A percentile compares a stretch with the other conserved stretches of the same genome.
Conservation (phyloP, 805 yeast genomes). For the Candida pseudofarinosa region DNA sequence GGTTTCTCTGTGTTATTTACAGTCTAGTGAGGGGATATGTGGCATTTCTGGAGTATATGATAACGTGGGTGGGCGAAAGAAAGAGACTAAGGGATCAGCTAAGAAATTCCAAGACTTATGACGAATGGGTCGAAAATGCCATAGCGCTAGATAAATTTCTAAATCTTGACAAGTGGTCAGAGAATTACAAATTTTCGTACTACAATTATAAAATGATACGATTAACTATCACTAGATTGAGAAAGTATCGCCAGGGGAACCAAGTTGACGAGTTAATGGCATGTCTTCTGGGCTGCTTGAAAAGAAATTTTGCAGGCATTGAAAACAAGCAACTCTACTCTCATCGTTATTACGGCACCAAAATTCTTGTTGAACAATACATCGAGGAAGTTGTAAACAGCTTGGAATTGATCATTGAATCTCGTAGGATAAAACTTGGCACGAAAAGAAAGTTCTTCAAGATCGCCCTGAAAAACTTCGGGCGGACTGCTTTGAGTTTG, state of each 20-base stretch:
- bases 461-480: slow-evolving; percentile 58
- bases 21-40: slow-evolving; percentile 55
- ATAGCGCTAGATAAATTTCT: slow-evolving; percentile 51
- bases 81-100: slow-evolving; percentile 46
- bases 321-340: slow-evolving; percentile 70
- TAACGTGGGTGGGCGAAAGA: slow-evolving; percentile 61
- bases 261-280: slow-evolving; percentile 47
- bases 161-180: slow-evolving; percentile 61
- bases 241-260: slow-evolving; percentile 25
- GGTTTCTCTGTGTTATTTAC: slow-evolving; percentile 46
- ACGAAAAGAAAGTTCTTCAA: slow-evolving; percentile 53
- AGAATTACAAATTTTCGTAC: slow-evolving; percentile 56
- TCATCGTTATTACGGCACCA: slow-evolving; percentile 74
- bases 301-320: slow-evolving; percentile 73
- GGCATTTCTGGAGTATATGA: slow-evolving; percentile 53
- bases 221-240: slow-evolving; percentile 43
- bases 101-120: slow-evolving; percentile 46
- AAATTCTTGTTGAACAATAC: slow-evolving; percentile 52
- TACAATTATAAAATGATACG: slow-evolving; percentile 63
- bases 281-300: slow-evolving; percentile 61
- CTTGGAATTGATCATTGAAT: slow-evolving; percentile 39
- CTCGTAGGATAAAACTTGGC: slow-evolving; percentile 31
- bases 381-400: slow-evolving; percentile 49
- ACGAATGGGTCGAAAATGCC: slow-evolving; percentile 64
- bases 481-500: slow-evolving; percentile 66